Percentiles rank a stretch among this genome's conserved stretches.
Evolutionary conservation across 371 early-diverging fungal species (phyloP).

Genomic region (Actinomucor elegans): DNA sequence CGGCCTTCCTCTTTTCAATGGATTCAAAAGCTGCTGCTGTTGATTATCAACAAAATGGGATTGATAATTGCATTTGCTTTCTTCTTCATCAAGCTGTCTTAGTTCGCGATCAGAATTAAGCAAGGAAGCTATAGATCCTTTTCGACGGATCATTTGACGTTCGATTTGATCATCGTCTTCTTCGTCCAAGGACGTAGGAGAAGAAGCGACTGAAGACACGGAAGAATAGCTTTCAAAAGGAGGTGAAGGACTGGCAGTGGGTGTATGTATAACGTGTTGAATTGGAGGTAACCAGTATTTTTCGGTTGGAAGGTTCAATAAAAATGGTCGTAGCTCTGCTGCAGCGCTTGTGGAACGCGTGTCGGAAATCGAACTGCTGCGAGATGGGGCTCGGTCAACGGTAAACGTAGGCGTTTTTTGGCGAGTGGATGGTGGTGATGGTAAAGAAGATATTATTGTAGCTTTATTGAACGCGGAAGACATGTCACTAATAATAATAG

Average conservation of each 20-base stretch:
- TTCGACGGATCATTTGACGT: conserved; percentile 21
- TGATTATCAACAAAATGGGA: conserved; percentile 15
- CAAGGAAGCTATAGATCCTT: conserved; percentile 46
- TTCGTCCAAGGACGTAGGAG: conserved; percentile 13
- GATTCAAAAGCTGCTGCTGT: background rate
- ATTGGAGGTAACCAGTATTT: conserved; percentile 33
- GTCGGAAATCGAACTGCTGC: conserved; percentile 12
- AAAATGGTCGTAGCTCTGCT: conserved; percentile 20
- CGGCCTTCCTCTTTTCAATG: conserved; percentile 28
- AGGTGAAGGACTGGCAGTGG: conserved; percentile 24
- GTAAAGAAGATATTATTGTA: conserved; percentile 7
- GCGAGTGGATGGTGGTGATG: conserved; percentile 17
- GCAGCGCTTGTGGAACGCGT: conserved; percentile 13
- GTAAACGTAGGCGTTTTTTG: too few relatives aligned
- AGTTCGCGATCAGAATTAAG: conserved; percentile 34
- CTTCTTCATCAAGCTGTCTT: conserved; percentile 21
- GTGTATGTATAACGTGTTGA: conserved; percentile 24
- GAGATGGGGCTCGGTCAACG: too few relatives aligned
- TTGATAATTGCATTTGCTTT: conserved; percentile 13
- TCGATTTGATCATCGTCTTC: conserved; percentile 9
- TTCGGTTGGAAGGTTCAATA: conserved; percentile 11
- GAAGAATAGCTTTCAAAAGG: conserved; percentile 7
- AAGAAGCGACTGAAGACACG: conserved; percentile 14
- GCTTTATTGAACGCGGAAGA: too few relatives aligned
- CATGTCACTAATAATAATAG: too few relatives aligned